phyloP scores from a whole-genome alignment of 2,329 filamentous ascomycete genomes.

The Fusarium sp. region DNA sequence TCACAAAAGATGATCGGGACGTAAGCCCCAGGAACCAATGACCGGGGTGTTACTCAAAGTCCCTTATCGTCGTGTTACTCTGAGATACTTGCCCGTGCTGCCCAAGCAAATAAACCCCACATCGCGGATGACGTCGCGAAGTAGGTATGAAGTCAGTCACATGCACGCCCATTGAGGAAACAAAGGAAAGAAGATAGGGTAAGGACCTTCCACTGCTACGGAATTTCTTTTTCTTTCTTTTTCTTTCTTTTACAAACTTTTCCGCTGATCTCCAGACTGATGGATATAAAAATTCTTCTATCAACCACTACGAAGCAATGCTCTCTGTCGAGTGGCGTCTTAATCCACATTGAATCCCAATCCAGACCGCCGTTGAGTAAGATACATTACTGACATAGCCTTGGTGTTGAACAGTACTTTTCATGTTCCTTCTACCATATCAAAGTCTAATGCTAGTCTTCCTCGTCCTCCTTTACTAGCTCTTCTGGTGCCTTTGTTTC shows the following conservation, averaged over 20 bases:
- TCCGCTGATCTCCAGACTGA: not conserved
- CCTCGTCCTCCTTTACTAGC: constrained; percentile 7
- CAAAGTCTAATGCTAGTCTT: constrained; percentile 5
- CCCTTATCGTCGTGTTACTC: constrained; percentile 22
- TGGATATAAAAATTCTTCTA: constrained; percentile 8
- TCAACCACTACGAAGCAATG: constrained; percentile 11
- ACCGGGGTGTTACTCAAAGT: constrained; percentile 13
- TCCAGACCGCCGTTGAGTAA: constrained; percentile 17
- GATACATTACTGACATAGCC: not conserved
- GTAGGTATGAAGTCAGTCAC: not conserved
- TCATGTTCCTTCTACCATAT: not conserved
- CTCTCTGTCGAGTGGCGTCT: constrained; percentile 3
- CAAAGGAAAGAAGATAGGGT: not conserved
- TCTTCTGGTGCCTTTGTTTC: constrained; percentile 11
- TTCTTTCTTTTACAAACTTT: not conserved
- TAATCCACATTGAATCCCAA: constrained; percentile 14
- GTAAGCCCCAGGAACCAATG: not conserved
- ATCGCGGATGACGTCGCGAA: constrained; percentile 36
- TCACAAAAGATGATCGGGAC: not conserved
- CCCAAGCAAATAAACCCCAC: constrained; percentile 19
- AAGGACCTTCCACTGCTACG: not conserved
- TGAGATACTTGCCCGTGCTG: not conserved
- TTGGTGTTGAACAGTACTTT: not conserved
- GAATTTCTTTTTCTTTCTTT: not conserved
- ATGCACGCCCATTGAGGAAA: not conserved